Evolutionary conservation across 208 protist species (phyloP), one percentile per base, ranked within the genome.

Genomic region (Crithidia fasciculata): DNA sequence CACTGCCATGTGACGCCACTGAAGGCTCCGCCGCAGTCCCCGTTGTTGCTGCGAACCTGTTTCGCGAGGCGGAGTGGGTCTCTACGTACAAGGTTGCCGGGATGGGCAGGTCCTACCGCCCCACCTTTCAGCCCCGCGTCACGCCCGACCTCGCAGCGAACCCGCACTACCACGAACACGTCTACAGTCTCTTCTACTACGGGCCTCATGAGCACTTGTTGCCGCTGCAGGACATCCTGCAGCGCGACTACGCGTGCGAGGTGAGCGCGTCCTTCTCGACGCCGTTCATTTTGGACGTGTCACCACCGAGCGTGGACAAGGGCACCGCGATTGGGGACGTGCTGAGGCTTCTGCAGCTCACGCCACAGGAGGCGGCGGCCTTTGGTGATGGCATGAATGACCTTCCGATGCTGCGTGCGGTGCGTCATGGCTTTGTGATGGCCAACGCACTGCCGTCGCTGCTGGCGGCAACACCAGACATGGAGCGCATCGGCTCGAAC

Each of bases 331-430:
- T 90, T 66, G 15, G 44, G 7, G 72, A 85, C 6, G 77, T 90
- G 40, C 67, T 74, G 5, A 10, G 66, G 37, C 36, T 72, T 12
- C 66, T 90, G 54, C 54, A 78, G 6, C 52, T 91, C 6, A 36
- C 49, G n/a, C 41, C 69, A 4, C 54, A 71, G 0, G 74, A 89
- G 4, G 76, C 76, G 6, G 68, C 79, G 18, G 82, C 89, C 2
- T 91, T 91, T 76, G 89, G 83, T 15, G 76, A 86, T 57, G 83
- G 82, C n/a, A 88, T 88, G 81, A 86, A 87, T 67, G 83, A 90
- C 52, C 7, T 68, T 9, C 47, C 67, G 4, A 86, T 88, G 85
- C 70, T 91, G 15, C 36, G 73, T 37, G 58, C 50, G 0, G 86
- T 78, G 3, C 79, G 84, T 3, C 64, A 82, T 43, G 73, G 72